Percentiles rank a stretch among this genome's conserved stretches.
Conservation (phyloP, 2,329 filamentous ascomycete species). For the Colletotrichum shisoi region DNA sequence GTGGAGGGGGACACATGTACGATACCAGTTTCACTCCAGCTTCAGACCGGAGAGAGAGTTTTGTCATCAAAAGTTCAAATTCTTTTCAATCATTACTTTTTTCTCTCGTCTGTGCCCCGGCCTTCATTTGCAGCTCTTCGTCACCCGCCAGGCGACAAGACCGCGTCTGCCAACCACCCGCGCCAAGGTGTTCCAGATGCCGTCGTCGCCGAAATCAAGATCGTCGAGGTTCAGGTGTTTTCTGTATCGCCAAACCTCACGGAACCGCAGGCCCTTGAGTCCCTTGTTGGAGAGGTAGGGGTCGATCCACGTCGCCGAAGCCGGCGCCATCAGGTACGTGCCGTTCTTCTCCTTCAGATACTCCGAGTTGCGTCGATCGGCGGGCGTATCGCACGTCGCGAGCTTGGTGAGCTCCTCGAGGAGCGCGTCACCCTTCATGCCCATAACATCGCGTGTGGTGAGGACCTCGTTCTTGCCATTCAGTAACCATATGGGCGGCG, state of each 20-base stretch:
- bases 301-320: slow-evolving; percentile 75
- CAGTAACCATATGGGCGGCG: slow-evolving; percentile 80
- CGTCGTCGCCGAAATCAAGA: slow-evolving; percentile 79
- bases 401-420: slow-evolving; percentile 65
- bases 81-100: slow-evolving; percentile 31
- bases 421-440: slow-evolving; percentile 68
- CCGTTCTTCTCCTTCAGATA: slow-evolving; percentile 68
- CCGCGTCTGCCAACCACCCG: slow-evolving; percentile 72
- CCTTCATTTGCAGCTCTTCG: slow-evolving; percentile 61
- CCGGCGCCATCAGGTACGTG: slow-evolving; percentile 76
- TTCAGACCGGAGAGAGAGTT: not conserved
- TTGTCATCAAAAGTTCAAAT: slow-evolving; percentile 33
- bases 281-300: slow-evolving; percentile 67
- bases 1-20: not conserved
- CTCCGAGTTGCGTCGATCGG: slow-evolving; percentile 63
- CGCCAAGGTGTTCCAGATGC: slow-evolving; percentile 73
- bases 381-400: slow-evolving; percentile 69
- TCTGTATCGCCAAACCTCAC: slow-evolving; percentile 73
- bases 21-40: slow-evolving; percentile 27
- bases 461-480: slow-evolving; percentile 77
- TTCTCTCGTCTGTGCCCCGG: not conserved
- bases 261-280: slow-evolving; percentile 67
- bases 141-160: slow-evolving; percentile 69
- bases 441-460: slow-evolving; percentile 77
- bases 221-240: slow-evolving; percentile 81